Base-by-base conservation (phyloP, 2,329 filamentous ascomycete genomes). In the Colletotrichum limetticola region DNA sequence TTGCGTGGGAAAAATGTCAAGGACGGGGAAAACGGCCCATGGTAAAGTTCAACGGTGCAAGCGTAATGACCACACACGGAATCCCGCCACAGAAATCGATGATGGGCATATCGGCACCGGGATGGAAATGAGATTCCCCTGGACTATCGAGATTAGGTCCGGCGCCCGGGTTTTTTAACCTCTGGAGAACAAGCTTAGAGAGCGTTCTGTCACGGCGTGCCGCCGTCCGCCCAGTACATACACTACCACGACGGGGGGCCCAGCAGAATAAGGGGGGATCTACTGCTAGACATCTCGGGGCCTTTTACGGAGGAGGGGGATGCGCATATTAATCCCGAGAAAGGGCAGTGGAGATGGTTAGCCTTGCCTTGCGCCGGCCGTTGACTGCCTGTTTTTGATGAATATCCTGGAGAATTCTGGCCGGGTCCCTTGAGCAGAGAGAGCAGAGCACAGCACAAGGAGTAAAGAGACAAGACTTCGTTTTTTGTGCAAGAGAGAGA, bases 131-230 rank as follows among this genome's bases (percentile, higher is more conserved):
- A 63, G 65, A 72, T 55, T 55, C 59, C 69, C 65, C 65, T 72
- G 69, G 65, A 53, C 52, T 72, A 72, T 72, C 65, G 65, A 72
- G 65, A 72, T 69, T 72, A 59, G 65, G 69, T 59, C 59, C 49
- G 65, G 59, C 65, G 65, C 69, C 59, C 42, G 42, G 26, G 59
- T 19, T 42, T 46, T 68, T 72, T 68, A 68, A 69, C 59, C 66
- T 69, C 64, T 62, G 32, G 59, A 42, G 49, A 49, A 49, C 56
- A 46, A 61, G 46, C 55, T 53, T 32, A 42, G 37, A 16, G 37
- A 42, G 16, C 37, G 5, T 42, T 42, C 37, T 42, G 14, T 42
- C 37, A 16, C 37, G 37, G 14, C 37, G 14, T 35, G 32, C 32
- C 11, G 32, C 32, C 32, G 4, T 12, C 32, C 32, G 11, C 32